Base-by-base conservation (phyloP, 2,329 filamentous ascomycete genomes). In the Phoma sp. region DNA sequence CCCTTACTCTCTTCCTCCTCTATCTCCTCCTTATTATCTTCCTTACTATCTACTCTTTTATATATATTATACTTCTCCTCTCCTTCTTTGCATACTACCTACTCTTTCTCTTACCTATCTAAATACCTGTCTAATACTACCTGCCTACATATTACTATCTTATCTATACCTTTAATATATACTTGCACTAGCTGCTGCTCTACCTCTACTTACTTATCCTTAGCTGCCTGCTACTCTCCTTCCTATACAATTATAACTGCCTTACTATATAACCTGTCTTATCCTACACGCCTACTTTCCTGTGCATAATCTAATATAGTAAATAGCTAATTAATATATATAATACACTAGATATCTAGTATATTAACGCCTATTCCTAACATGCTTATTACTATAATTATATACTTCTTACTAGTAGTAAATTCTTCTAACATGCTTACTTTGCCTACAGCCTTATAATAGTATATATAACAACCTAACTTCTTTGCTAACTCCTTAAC, bases 41-140 rank as follows among this genome's bases (percentile, higher is more conserved):
- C 23, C 38, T 49, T 29, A 10, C 40, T 42, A 42, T 37, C 42
- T 33, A 34, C 26, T 29, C 38, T 39, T 21, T 15, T 45, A 7
- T 15, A 18, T 45, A n/a, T 12, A 12, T 32, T 46, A 17, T 40
- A 37, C 30, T 15, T 14, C 20, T 42, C 25, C 12, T 34, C 30
- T 17, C 26, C 29, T 28, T 51, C 50, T 33, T 46, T 34, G 9
- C 42, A 37, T 15, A n/a, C n/a, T n/a, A n/a, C n/a, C n/a, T n/a
- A n/a, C n/a, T n/a, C n/a, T 23, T 20, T 33, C 33, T 45, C 38
- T 42, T 20, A n/a, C 38, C 47, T 38, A n/a, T 53, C 48, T 28
- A 51, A 61, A 38, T 53, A 61, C 25, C 45, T 37, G 39, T 52
- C 48, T 28, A 61, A 43, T 18, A 61, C 48, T 20, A 36, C 39